These are phyloP conservation scores for Trichoderma atroviride DNA, from an alignment of 2,329 filamentous ascomycete species.

Conservation along the genomic window DNA sequence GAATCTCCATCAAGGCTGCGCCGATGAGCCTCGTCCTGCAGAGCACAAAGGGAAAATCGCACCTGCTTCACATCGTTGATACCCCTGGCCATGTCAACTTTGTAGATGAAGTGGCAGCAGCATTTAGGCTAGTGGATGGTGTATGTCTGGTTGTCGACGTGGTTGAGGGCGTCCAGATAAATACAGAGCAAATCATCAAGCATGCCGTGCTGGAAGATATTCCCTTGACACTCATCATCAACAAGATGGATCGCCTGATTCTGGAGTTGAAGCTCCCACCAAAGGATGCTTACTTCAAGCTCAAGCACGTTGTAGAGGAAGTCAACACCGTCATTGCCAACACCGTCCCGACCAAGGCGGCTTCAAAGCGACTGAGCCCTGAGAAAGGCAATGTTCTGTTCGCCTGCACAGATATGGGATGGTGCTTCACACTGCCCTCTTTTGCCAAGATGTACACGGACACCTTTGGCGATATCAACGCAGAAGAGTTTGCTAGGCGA, in stretches of 20 bases:
- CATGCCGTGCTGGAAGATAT: constrained; percentile 89
- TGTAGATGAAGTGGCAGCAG: constrained; percentile 91
- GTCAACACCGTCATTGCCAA: constrained; percentile 96
- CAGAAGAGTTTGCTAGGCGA: constrained; percentile 78
- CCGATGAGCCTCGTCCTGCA: constrained; percentile 94
- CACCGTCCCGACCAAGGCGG: constrained; percentile 78
- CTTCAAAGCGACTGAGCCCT: constrained; percentile 80
- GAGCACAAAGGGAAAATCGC: constrained; percentile 88
- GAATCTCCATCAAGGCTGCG: constrained; percentile 86
- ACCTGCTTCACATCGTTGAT: constrained; percentile 92
- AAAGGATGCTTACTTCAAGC: constrained; percentile 96
- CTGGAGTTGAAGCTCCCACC: constrained; percentile 92
- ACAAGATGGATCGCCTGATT: constrained; percentile 96
- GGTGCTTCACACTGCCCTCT: constrained; percentile 93
- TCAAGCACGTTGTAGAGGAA: constrained; percentile 98
- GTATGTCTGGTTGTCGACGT: constrained; percentile 94
- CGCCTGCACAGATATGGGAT: constrained; percentile 88
- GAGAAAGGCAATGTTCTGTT: constrained; percentile 99
- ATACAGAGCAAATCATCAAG: constrained; percentile 96
- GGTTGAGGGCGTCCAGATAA: constrained; percentile 97
- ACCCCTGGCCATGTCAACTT: constrained; percentile 99
- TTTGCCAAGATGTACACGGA: constrained; percentile 97
- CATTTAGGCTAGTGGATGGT: constrained; percentile 84
- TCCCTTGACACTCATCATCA: constrained; percentile 86
- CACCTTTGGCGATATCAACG: constrained; percentile 79